Percentiles rank a stretch among this genome's conserved stretches.
These are phyloP conservation scores for Globisporangium barbulae DNA, from an alignment of 352 stramenopile species.

Conservation along the genomic window DNA sequence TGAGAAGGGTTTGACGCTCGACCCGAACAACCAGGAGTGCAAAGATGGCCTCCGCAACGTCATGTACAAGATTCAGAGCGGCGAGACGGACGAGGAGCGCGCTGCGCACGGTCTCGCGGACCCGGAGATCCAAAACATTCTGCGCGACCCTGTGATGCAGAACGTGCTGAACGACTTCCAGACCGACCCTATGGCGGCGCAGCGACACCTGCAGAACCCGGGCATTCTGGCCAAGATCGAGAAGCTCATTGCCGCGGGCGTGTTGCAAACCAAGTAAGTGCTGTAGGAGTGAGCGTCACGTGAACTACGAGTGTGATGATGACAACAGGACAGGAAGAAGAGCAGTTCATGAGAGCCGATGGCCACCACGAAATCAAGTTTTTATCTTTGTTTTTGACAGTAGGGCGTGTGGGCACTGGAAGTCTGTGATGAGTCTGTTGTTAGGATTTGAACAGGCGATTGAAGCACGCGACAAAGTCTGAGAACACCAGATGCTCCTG, in stretches of 20 bases:
- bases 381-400: slow-evolving; percentile 13
- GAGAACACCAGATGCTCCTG: slow-evolving; percentile 22
- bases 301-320: not conserved
- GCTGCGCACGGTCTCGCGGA: slow-evolving; percentile 98
- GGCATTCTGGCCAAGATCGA: slow-evolving; percentile 97
- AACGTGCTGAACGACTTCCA: slow-evolving; percentile 98
- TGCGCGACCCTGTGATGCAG: slow-evolving; percentile 97
- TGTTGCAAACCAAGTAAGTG: slow-evolving; percentile 92
- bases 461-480: slow-evolving; percentile 33
- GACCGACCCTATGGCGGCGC: slow-evolving; percentile 89
- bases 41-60: slow-evolving; percentile 95
- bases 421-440: not conserved
- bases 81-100: slow-evolving; percentile 95
- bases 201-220: slow-evolving; percentile 94
- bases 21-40: slow-evolving; percentile 95
- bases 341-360: not conserved
- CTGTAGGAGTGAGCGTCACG: not conserved
- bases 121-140: slow-evolving; percentile 98
- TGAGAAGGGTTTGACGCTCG: slow-evolving; percentile 93
- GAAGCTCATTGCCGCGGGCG: slow-evolving; percentile 97
- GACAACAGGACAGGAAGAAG: not conserved
- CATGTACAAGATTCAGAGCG: slow-evolving; percentile 92
- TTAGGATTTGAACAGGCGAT: slow-evolving; percentile 25
- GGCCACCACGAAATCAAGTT: slow-evolving; percentile 9
- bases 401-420: not conserved